Conservation (phyloP, 495 filamentous ascomycete genomes). For the Xylaria venustula region DNA sequence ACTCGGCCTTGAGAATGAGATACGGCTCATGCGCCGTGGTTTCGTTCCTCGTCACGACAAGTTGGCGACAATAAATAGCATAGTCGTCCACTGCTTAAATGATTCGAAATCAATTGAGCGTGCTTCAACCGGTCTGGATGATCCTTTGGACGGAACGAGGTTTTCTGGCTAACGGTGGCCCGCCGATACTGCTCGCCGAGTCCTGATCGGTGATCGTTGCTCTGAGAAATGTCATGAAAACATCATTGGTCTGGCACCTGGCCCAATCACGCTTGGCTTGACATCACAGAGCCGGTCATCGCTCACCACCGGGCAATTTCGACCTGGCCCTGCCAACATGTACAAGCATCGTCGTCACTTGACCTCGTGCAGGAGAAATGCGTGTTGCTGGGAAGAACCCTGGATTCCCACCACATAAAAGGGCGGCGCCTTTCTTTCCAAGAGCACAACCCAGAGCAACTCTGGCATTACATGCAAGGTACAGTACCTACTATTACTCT, state of each 20-base stretch:
- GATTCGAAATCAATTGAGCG: neutral
- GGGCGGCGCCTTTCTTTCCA: neutral
- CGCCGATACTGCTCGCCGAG: neutral
- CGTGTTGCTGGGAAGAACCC: neutral
- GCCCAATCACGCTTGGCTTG: conserved; percentile 11
- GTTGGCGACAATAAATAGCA: too few relatives aligned
- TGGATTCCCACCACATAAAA: conserved; percentile 6
- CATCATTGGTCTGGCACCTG: conserved; percentile 6
- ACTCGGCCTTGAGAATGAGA: too few relatives aligned
- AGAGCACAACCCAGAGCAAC: neutral
- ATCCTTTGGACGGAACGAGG: neutral
- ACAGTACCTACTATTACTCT: neutral
- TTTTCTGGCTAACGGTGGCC: neutral
- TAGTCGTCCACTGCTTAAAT: too few relatives aligned
- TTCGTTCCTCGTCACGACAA: too few relatives aligned
- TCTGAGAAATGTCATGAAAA: conserved; percentile 8
- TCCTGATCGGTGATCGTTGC: conserved; percentile 4
- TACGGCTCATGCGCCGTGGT: too few relatives aligned
- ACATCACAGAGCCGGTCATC: conserved; percentile 16
- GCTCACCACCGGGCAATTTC: neutral
- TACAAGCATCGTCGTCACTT: conserved; percentile 10
- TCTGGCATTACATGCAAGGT: neutral
- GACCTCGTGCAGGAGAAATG: conserved; percentile 3
- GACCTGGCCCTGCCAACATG: neutral
- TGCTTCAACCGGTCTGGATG: neutral